A percentile compares a stretch with the other conserved stretches of the same genome.
Evolutionary conservation across 1,139 yeast species (phyloP).

Genomic region (Petasospora rhodanensis): DNA sequence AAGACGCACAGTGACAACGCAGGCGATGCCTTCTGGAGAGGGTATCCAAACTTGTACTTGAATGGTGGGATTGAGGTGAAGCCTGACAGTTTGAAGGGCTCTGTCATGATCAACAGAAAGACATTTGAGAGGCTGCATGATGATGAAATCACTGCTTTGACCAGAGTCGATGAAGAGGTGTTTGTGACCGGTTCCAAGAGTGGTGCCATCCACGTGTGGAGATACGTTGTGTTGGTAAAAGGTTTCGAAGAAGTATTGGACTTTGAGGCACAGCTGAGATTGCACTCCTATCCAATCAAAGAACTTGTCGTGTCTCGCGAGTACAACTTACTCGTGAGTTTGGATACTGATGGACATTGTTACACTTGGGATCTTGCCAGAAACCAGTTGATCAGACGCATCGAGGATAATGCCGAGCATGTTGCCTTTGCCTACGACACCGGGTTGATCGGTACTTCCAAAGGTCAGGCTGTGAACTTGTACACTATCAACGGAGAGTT

Average conservation of each 20-base stretch:
- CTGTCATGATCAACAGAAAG: constrained; percentile 25
- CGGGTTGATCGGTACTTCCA: constrained; percentile 45
- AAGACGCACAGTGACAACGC: constrained; percentile 24
- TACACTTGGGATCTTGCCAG: constrained; percentile 58
- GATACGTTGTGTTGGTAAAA: constrained; percentile 23
- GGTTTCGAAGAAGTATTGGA: constrained; percentile 33
- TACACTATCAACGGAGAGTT: constrained; percentile 54
- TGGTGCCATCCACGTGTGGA: constrained; percentile 58
- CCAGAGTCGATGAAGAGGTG: constrained; percentile 24
- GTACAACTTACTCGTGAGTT: constrained; percentile 47
- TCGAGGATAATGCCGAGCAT: constrained; percentile 29
- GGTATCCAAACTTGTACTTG: constrained; percentile 35
- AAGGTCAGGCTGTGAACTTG: constrained; percentile 29
- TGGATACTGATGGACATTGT: constrained; percentile 47
- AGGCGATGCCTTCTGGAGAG: constrained; percentile 28
- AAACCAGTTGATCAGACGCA: constrained; percentile 42
- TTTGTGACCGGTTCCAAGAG: constrained; percentile 52
- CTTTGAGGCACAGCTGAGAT: constrained; percentile 45
- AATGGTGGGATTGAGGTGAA: constrained; percentile 26
- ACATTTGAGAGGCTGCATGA: constrained; percentile 25
- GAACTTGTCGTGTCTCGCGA: constrained; percentile 44
- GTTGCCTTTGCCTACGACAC: constrained; percentile 50
- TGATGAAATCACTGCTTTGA: constrained; percentile 26
- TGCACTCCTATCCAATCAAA: constrained; percentile 44
- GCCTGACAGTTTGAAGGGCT: constrained; percentile 17